These are phyloP conservation scores for Ochromonas danica DNA, from an alignment of 108 stramenopile species.

Conservation along the genomic window DNA sequence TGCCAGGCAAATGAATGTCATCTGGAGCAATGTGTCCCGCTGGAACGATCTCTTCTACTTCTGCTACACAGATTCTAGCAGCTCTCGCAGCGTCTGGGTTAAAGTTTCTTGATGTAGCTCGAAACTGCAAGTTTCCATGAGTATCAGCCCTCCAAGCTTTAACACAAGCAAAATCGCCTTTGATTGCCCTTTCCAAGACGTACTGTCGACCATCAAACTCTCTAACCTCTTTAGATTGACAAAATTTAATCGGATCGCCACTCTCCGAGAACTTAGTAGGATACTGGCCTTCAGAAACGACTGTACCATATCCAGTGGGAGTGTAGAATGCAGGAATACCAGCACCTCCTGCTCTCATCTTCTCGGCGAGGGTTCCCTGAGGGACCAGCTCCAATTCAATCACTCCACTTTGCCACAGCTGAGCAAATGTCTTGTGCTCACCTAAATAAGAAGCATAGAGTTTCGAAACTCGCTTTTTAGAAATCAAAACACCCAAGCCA, in stretches of 20 bases:
- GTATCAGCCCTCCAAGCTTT: conserved; percentile 84
- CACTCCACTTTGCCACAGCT: conserved; percentile 70
- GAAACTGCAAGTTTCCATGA: conserved; percentile 77
- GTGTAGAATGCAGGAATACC: conserved; percentile 89
- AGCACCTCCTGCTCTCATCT: conserved; percentile 74
- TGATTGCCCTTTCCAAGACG: conserved; percentile 80
- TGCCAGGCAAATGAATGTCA: conserved; percentile 80
- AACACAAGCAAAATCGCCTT: conserved; percentile 70
- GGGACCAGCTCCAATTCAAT: conserved; percentile 59
- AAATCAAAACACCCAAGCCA: conserved; percentile 71
- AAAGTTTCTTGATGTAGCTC: conserved; percentile 78
- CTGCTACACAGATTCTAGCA: conserved; percentile 73
- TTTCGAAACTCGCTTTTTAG: conserved; percentile 72
- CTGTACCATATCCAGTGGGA: conserved; percentile 79
- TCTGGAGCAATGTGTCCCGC: conserved; percentile 78
- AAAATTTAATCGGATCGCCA: conserved; percentile 56
- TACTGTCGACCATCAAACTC: conserved; percentile 70
- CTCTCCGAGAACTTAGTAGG: conserved; percentile 69
- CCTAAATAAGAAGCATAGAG: conserved; percentile 80
- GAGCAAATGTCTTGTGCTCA: conserved; percentile 80
- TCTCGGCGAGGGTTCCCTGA: conserved; percentile 75
- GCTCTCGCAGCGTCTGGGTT: conserved; percentile 87
- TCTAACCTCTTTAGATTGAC: conserved; percentile 63
- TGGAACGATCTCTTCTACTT: conserved; percentile 83
- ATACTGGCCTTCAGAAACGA: conserved; percentile 77